Evolutionary conservation across 495 filamentous ascomycete species (phyloP), one percentile per base, ranked within the genome.

Genomic region (Aspergillus affinis): DNA sequence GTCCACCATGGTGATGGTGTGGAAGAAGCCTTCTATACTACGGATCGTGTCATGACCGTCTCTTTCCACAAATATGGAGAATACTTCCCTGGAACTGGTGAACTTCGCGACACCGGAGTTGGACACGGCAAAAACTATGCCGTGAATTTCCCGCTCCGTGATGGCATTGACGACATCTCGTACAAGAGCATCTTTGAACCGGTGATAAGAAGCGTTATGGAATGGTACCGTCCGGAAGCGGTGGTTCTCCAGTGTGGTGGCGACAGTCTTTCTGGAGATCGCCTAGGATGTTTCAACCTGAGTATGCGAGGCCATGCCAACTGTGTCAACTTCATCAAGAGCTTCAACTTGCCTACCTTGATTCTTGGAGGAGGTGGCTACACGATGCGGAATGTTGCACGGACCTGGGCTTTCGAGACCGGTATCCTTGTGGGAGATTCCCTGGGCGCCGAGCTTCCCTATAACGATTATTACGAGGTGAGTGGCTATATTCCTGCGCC

Each of bases 21-120:
- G 21, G 94, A 98, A 73, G 93, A 98, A 69, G 94, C 94, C 7
- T 98, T 98, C 66, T 96, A 95, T 69, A 94, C 92, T 19, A 98
- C 94, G 17, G 93, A 98, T 76, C 87, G 94, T 65, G 94, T 98
- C 69, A 97, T 98, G 93, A 98, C 95, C 0, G 88, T 92, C 45
- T 96, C 92, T 17, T 98, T 98, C 75, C 94, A 98, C 78, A 98
- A 98, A 66, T 98, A 97, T 75, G 94, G 95, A 72, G 94, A 98
- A 68, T 98, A 97, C 72, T 98, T 98, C 74, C 94, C 94, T 6
- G 95, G 95, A 57, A 98, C 94, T 2, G 94, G 94, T 64, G 93
- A 97, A 73, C 86, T 96, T 54, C 87, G 95, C 50, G 94, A 98
- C 68, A 92, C 96, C 59, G 94, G 94, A 60, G 95, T 97, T 49